Conservation (phyloP, 2,329 filamentous ascomycete genomes). For the Alternaria viburni region DNA sequence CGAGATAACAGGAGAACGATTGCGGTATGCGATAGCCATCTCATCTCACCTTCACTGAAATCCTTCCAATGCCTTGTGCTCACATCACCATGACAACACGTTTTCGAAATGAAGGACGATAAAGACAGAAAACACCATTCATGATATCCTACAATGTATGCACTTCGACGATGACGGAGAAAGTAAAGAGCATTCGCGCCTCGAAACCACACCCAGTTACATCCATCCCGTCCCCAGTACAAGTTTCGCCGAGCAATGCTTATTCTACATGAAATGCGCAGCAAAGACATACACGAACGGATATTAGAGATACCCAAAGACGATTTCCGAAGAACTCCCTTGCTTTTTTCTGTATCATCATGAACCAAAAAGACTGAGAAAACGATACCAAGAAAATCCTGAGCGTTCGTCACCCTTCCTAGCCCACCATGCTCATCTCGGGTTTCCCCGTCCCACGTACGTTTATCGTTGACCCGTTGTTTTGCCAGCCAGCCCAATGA, state of each 20-base stretch:
- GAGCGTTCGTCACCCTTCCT: background rate
- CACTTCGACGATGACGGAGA: conserved; percentile 9
- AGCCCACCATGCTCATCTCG: background rate
- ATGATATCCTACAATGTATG: conserved; percentile 30
- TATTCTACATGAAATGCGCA: conserved; percentile 30
- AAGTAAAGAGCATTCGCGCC: conserved; percentile 5
- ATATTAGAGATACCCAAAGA: conserved; percentile 15
- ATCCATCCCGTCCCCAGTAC: conserved; percentile 2
- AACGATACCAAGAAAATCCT: conserved; percentile 12
- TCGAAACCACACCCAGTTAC: conserved; percentile 6
- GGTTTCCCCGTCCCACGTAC: conserved; percentile 12
- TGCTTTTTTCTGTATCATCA: conserved; percentile 22
- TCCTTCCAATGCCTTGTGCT: background rate
- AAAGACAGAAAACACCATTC: conserved; percentile 16
- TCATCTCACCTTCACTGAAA: background rate
- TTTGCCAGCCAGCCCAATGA: conserved; percentile 35
- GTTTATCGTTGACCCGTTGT: conserved; percentile 22
- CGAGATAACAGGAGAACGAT: background rate
- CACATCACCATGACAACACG: background rate
- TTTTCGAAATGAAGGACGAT: background rate
- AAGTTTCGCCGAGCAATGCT: conserved; percentile 29
- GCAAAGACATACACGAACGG: conserved; percentile 11
- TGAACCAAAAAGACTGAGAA: conserved; percentile 12
- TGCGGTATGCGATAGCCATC: background rate
- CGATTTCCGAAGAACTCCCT: conserved; percentile 21